Evolutionary conservation across 306 rosid species (phyloP).

Genomic region (Begonia loranthoides): DNA sequence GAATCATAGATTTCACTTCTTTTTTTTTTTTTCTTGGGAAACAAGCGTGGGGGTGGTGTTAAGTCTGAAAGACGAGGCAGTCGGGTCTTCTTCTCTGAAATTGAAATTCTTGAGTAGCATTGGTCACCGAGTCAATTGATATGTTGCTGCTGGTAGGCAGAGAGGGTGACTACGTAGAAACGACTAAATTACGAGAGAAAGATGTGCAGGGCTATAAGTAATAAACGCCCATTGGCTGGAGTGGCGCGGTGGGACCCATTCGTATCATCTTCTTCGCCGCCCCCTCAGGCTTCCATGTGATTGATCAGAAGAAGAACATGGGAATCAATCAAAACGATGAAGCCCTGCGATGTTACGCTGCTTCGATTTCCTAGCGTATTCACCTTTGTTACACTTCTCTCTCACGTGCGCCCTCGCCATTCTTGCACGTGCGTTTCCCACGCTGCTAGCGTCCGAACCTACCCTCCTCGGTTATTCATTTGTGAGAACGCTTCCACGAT

Average conservation of each 20-base stretch:
- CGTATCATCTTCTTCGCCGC: too few species aligned
- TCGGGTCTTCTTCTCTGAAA: conserved; percentile 33
- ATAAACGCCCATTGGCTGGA: conserved; percentile 26
- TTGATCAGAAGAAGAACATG: too few species aligned
- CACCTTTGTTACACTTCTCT: not conserved
- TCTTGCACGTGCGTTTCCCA: conserved; percentile 17
- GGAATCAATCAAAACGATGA: too few species aligned
- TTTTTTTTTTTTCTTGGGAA: conserved; percentile 69
- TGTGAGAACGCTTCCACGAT: conserved; percentile 10
- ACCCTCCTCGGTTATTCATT: conserved; percentile 8
- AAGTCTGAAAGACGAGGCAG: conserved; percentile 34
- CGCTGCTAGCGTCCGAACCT: not conserved
- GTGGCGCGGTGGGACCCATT: too few species aligned
- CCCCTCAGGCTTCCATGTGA: too few species aligned
- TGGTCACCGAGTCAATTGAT: conserved; percentile 54
- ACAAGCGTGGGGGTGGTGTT: conserved; percentile 57
- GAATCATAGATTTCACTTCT: conserved; percentile 47
- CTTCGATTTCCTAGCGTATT: not conserved
- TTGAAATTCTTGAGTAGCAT: conserved; percentile 49
- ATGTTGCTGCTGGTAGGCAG: conserved; percentile 30
- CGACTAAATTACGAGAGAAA: conserved; percentile 40
- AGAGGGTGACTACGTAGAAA: conserved; percentile 46
- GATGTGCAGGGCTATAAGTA: conserved; percentile 30
- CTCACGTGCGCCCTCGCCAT: conserved; percentile 19
- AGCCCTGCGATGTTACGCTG: too few species aligned